Evolutionary conservation across 441 rosid genomes (phyloP).

Genomic region (Erodium trifolium): DNA sequence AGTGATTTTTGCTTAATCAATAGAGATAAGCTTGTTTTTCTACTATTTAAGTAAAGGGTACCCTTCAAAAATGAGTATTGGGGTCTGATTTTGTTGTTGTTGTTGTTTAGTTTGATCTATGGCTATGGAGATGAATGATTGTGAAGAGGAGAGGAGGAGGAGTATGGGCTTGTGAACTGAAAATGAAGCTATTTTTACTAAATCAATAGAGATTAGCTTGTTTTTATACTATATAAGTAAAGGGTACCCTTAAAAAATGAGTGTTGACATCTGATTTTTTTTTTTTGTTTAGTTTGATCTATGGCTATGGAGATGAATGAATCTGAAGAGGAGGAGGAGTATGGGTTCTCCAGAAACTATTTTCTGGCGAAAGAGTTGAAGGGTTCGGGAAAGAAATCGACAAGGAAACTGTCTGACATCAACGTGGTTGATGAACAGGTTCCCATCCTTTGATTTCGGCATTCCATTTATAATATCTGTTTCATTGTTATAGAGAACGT

Average conservation of each 20-base stretch:
- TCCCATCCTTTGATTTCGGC: background rate
- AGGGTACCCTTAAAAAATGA: background rate
- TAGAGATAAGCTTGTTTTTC: no score
- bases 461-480: background rate
- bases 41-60: no score
- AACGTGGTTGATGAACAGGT: slow-evolving; percentile 78
- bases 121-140: no score
- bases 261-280: background rate
- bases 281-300: background rate
- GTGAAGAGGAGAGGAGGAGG: no score
- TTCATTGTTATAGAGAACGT: background rate
- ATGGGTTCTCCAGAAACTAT: slow-evolving; percentile 79
- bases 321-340: slow-evolving; percentile 53
- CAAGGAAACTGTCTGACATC: slow-evolving; percentile 61
- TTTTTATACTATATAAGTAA: no score
- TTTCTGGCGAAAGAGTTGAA: slow-evolving; percentile 72
- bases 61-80: no score
- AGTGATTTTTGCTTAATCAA: no score
- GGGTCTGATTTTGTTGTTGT: no score
- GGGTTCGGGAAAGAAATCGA: slow-evolving; percentile 52
- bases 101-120: no score
- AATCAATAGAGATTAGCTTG: background rate
- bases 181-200: background rate
- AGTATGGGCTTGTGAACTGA: background rate
- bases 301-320: slow-evolving; percentile 33